Evolutionary conservation across 345 rosid genomes (phyloP).

Genomic region (Boechera retrofracta): DNA sequence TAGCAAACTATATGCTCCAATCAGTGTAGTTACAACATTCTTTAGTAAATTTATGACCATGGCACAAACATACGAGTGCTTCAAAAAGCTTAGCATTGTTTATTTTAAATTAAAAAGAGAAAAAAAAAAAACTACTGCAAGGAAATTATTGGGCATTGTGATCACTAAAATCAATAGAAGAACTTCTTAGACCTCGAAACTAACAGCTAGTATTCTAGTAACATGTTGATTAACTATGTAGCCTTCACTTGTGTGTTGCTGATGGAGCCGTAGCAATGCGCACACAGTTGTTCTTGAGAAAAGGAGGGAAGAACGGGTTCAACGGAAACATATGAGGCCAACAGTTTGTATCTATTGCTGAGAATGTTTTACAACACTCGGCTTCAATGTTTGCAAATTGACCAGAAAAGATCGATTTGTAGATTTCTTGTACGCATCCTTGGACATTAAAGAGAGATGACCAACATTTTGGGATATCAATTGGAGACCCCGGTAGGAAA

Average conservation of each 20-base stretch:
- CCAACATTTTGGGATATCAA: constrained; percentile 30
- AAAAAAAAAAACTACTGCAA: background rate
- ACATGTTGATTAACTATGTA: background rate
- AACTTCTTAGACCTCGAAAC: background rate
- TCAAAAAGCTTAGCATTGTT: background rate
- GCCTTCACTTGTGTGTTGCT: constrained; percentile 20
- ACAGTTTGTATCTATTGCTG: constrained; percentile 5
- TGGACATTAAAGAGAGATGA: constrained; percentile 28
- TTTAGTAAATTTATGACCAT: background rate
- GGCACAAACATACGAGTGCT: background rate
- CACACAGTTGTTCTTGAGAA: constrained; percentile 4
- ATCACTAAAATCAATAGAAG: background rate
- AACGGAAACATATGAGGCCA: constrained; percentile 27
- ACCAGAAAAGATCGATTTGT: background rate
- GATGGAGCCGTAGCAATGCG: background rate
- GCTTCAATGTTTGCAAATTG: constrained; percentile 8
- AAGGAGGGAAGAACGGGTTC: constrained; percentile 15
- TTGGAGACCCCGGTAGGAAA: constrained; percentile 9
- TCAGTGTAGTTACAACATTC: background rate
- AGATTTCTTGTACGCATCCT: constrained; percentile 26
- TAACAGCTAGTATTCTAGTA: background rate
- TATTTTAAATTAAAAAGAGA: background rate
- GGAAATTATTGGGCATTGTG: background rate
- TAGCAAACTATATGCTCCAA: background rate
- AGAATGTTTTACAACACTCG: constrained; percentile 22